Evolutionary conservation across 768 basidiomycete species (phyloP), one percentile per base, ranked within the genome.

Genomic region (Collybiopsis confluens): DNA sequence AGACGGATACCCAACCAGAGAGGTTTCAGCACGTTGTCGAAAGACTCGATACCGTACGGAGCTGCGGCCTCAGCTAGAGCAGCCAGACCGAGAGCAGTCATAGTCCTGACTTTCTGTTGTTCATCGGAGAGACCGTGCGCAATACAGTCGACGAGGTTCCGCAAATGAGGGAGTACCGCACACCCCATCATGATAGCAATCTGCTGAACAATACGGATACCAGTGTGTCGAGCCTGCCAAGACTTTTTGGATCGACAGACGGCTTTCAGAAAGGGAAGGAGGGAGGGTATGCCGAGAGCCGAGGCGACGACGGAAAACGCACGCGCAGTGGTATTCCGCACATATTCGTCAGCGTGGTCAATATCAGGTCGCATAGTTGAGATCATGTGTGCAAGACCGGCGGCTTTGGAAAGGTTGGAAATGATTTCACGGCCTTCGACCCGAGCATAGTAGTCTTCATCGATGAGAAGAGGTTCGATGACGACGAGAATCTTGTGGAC

Each of bases 181-280:
- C 97, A 98, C 16, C 96, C 96, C 95, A 98, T 98, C 95, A 98
- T 98, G 64, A 98, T 96, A 18, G 97, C 96, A 47, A 99, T 98
- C 69, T 98, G 97, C 71, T 99, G 97, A 10, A 99, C 94, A 58
- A 99, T 98, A 63, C 97, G 93, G 63, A 99, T 98, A 71, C 97
- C 97, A 3, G 97, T 99, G 69, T 98, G 97, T 56, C 96, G 86
- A 8, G 97, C 97, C 70, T 99, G 97, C 97, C 97, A 99, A 8
- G 95, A 98, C 73, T 99, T 99, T 72, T 98, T 98, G 54, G 92
- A 95, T 44, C 94, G 87, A 73, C 97, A 98, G 54, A 99, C 95
- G 33, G 97, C 96, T 72, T 96, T 96, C 57, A 99, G 78, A 84
- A 99, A 99, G 47, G 97, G 97, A 2, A 99, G 87, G 23, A 98